Evolutionary conservation across 371 early-diverging fungal genomes (phyloP), one percentile per base, ranked within the genome.

Genomic region (Choanephora cucurbitarum): DNA sequence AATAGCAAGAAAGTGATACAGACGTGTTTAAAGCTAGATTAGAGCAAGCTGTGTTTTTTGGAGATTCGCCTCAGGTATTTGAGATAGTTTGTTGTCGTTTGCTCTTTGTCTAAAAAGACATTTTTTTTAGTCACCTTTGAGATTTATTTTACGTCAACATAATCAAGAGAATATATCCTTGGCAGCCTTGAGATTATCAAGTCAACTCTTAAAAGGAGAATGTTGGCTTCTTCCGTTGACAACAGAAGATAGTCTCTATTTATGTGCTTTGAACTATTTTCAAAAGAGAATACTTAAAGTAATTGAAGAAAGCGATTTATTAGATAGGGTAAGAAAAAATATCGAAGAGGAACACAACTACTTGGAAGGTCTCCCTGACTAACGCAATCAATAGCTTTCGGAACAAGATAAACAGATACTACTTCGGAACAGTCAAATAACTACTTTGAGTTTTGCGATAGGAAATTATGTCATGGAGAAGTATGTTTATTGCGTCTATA

Each of bases 41-140:
- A 11, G 48, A 57, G 22, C 57, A 62, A 37, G 57, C 57, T 2
- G 42, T 62, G 2, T 49, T 57, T 24, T 62, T 52, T 52, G 57
- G 62, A 28, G 53, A 46, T 23, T 31, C 31, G n/a, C 32, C 48
- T 19, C 39, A 62, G 18, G 57, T 54, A 54, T n/a, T n/a, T n/a
- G n/a, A n/a, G n/a, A n/a, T n/a, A n/a, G n/a, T n/a, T n/a, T n/a
- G n/a, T n/a, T n/a, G n/a, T n/a, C n/a, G n/a, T n/a, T n/a, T n/a
- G n/a, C n/a, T n/a, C n/a, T n/a, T n/a, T n/a, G n/a, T n/a, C n/a
- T n/a, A n/a, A n/a, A n/a, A n/a, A n/a, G n/a, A n/a, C n/a, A n/a
- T n/a, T 34, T 23, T 10, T 23, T 22, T 32, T 7, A 52, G 52
- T 19, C 47, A 14, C 49, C 43, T 21, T 18, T 52, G 15, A 40